Evolutionary conservation across 2,329 filamentous ascomycete genomes (phyloP), one percentile per base, ranked within the genome.

Genomic region (Lasiodiplodia citricola): DNA sequence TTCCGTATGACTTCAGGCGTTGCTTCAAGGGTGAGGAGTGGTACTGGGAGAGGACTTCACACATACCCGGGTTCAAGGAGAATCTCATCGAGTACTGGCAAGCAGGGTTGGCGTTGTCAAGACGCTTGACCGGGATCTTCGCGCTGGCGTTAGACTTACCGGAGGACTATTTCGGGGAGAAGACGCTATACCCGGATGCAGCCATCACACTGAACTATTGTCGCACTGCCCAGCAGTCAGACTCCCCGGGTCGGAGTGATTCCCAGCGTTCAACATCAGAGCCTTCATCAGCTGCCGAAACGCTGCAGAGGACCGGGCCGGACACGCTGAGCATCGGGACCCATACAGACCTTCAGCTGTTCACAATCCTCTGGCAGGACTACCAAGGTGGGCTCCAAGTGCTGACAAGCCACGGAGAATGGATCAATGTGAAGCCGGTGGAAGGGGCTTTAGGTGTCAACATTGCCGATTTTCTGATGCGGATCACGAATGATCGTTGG

Each of bases 101-200:
- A 23, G 75, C 80, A 7, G 85, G 84, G 47, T 78, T 90, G 13
- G 78, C 71, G 0, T 79, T 90, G 1, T 84, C 87, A 0, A 80
- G 87, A 25, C 81, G 80, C 44, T 74, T 90, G 38, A 82, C 87
- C 2, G 79, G 80, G 4, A 77, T 83, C 7, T 88, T 90, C 72
- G 87, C 87, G 0, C 78, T 90, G 2, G 84, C 83, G 4, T 79
- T 90, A 2, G 82, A 83, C 13, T 77, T 89, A 3, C 80, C 83
- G 0, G 87, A 90, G 72, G 73, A 82, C 41, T 85, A 85, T 67
- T 89, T 89, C 73, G 87, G 89, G 70, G 77, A 78, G 3, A 84
- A 87, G 66, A 83, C 84, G 21, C 83, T 81, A 0, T 83, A 86
- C 70, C 87, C 87, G 0, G 87, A 79, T 0, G 75, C 74, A 2